phyloP scores from a whole-genome alignment of 352 stramenopile genomes.

The Globisporangium spiculum region DNA sequence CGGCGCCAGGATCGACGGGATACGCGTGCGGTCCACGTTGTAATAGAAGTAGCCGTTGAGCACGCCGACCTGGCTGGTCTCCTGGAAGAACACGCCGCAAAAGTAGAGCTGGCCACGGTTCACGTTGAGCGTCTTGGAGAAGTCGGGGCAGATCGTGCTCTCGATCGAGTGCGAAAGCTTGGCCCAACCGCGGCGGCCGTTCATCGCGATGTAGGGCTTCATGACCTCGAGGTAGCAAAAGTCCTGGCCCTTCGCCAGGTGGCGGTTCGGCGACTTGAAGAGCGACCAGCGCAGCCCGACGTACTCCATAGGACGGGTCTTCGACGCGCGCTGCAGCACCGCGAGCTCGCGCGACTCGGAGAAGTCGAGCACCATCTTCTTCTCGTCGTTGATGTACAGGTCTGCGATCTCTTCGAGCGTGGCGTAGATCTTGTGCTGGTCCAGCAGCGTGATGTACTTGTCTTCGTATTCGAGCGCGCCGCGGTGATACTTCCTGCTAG shows the following conservation, averaged over 20 bases:
- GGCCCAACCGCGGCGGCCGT: constrained; percentile 64
- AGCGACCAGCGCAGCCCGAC: constrained; percentile 70
- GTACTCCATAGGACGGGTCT: constrained; percentile 41
- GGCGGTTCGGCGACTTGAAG: constrained; percentile 51
- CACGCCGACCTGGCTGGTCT: constrained; percentile 45
- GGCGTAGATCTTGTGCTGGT: constrained; percentile 52
- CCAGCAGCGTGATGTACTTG: constrained; percentile 49
- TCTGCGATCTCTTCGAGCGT: constrained; percentile 68
- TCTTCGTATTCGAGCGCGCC: constrained; percentile 26
- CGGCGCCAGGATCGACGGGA: constrained; percentile 40
- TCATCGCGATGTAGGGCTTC: constrained; percentile 52
- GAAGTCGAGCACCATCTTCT: constrained; percentile 75
- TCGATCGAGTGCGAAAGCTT: constrained; percentile 73
- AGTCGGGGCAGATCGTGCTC: constrained; percentile 54
- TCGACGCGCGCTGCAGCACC: constrained; percentile 39
- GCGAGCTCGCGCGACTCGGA: constrained; percentile 57
- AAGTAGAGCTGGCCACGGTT: constrained; percentile 58
- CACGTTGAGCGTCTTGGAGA: constrained; percentile 32
- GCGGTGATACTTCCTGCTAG: constrained; percentile 5
- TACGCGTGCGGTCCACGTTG: constrained; percentile 40
- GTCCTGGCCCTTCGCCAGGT: constrained; percentile 60
- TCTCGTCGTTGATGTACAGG: constrained; percentile 57
- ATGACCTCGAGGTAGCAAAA: constrained; percentile 78
- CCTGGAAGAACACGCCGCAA: constrained; percentile 67
- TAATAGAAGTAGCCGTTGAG: constrained; percentile 64